phyloP scores from a whole-genome alignment of 1,139 yeast genomes.

The Yamadazyma taylorii region DNA sequence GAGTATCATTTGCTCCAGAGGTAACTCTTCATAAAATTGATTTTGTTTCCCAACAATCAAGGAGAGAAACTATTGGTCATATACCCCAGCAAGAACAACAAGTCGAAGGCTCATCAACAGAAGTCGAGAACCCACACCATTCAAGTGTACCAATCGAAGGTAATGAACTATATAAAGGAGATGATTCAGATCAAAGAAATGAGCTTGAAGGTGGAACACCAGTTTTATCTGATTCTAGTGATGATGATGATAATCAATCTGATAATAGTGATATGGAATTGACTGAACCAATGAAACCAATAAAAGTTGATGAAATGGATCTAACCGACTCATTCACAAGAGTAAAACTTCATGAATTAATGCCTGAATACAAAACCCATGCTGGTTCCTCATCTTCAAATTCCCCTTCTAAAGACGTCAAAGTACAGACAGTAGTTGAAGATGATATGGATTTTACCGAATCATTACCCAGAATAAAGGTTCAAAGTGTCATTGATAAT shows the following conservation, averaged over 20 bases:
- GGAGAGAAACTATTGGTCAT: slow-evolving; percentile 18
- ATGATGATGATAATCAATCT: slow-evolving; percentile 7
- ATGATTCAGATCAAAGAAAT: no score
- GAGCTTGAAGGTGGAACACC: slow-evolving; percentile 1
- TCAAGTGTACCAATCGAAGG: no score
- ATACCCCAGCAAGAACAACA: slow-evolving; percentile 2
- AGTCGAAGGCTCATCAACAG: neutral
- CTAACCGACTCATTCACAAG: slow-evolving; percentile 12
- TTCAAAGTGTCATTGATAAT: neutral
- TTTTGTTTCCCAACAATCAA: slow-evolving; percentile 32
- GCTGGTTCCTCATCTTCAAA: neutral
- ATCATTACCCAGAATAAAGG: slow-evolving; percentile 6
- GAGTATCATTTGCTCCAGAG: slow-evolving; percentile 78
- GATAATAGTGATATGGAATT: slow-evolving; percentile 12
- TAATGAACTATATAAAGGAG: no score
- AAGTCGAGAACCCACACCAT: no score
- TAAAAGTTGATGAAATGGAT: slow-evolving; percentile 12
- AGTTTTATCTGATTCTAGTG: slow-evolving; percentile 6
- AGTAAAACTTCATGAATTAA: slow-evolving; percentile 2
- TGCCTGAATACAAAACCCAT: neutral
- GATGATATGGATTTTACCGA: slow-evolving; percentile 13
- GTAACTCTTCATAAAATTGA: slow-evolving; percentile 70
- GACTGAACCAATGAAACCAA: slow-evolving; percentile 20
- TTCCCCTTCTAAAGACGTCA: neutral
- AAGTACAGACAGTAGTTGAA: neutral